Conservation (phyloP, 2,329 filamentous ascomycete species). For the Penicillium sp. region DNA sequence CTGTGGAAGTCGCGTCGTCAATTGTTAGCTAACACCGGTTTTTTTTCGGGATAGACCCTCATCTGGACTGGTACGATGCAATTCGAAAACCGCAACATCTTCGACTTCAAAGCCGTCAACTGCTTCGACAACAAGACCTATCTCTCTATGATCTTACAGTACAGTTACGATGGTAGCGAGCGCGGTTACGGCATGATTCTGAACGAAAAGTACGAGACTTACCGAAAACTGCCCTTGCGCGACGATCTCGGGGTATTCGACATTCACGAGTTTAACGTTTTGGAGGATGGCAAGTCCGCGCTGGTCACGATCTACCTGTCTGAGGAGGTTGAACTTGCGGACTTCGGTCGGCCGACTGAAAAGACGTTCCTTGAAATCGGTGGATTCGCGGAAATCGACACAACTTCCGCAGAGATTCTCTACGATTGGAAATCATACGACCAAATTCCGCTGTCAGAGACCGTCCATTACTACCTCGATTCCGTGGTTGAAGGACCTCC, state of each 20-base stretch:
- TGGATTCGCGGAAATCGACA: slow-evolving; percentile 35
- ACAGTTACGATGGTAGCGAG: slow-evolving; percentile 35
- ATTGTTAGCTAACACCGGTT: slow-evolving; percentile 1
- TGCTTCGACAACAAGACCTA: slow-evolving; percentile 44
- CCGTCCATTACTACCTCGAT: slow-evolving; percentile 15
- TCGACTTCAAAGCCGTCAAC: slow-evolving; percentile 46
- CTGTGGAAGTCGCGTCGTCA: neutral
- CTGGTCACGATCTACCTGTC: slow-evolving; percentile 25
- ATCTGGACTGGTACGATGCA: slow-evolving; percentile 48
- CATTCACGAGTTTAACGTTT: slow-evolving; percentile 41
- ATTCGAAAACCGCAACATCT: slow-evolving; percentile 46
- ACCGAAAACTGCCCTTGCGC: slow-evolving; percentile 37
- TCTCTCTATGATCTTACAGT: slow-evolving; percentile 44
- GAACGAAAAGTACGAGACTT: slow-evolving; percentile 46
- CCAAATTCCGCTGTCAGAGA: slow-evolving; percentile 28
- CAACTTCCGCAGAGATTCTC: slow-evolving; percentile 30
- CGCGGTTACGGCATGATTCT: slow-evolving; percentile 48
- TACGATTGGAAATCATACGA: slow-evolving; percentile 36
- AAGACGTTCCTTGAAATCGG: slow-evolving; percentile 28
- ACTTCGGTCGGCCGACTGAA: slow-evolving; percentile 25
- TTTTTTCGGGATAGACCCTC: slow-evolving; percentile 33
- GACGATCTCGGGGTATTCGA: slow-evolving; percentile 30
- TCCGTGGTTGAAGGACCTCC: slow-evolving; percentile 16
- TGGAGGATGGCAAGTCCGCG: slow-evolving; percentile 31
- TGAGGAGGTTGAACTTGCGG: slow-evolving; percentile 23